Conservation (phyloP, 2,329 filamentous ascomycete genomes). For the Talaromyces funiculosus region DNA sequence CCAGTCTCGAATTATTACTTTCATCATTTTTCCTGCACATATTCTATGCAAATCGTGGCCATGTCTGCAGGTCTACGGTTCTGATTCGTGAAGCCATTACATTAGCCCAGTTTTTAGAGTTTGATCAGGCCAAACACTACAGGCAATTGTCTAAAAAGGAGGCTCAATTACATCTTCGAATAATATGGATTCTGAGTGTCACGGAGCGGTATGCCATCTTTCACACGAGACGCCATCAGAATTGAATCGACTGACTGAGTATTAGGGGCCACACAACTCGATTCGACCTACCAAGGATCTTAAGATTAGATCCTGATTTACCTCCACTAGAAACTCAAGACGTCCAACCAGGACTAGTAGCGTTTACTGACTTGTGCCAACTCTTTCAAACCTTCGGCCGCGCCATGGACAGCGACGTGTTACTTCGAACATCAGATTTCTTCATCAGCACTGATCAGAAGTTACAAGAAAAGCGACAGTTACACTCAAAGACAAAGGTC, state of each 20-base stretch:
- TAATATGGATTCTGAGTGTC: slow-evolving; percentile 13
- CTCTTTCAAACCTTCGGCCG: slow-evolving; percentile 13
- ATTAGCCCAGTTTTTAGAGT: slow-evolving; percentile 11
- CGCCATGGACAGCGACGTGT: slow-evolving; percentile 12
- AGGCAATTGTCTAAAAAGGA: slow-evolving; percentile 5
- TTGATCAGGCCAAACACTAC: slow-evolving; percentile 12
- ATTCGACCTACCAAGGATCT: slow-evolving; percentile 11
- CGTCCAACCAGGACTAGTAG: slow-evolving; percentile 8
- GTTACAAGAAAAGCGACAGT: slow-evolving; percentile 7
- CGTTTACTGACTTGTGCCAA: slow-evolving; percentile 12
- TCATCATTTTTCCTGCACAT: slow-evolving; percentile 14
- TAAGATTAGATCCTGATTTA: slow-evolving; percentile 9
- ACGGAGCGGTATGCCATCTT: slow-evolving; percentile 8
- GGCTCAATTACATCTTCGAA: slow-evolving; percentile 11
- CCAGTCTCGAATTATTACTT: slow-evolving; percentile 8
- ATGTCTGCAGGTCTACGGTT: slow-evolving; percentile 13
- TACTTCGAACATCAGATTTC: slow-evolving; percentile 7
- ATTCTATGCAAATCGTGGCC: slow-evolving; percentile 11
- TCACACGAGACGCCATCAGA: no score
- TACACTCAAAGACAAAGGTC: slow-evolving; percentile 11
- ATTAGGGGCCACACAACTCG: slow-evolving; percentile 12
- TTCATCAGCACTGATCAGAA: slow-evolving; percentile 6
- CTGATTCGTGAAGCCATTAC: slow-evolving; percentile 14
- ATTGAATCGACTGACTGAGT: neutral
- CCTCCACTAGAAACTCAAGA: slow-evolving; percentile 11